Conservation (phyloP, 192 early-diverging fungal genomes). For the Gigaspora rosea region DNA sequence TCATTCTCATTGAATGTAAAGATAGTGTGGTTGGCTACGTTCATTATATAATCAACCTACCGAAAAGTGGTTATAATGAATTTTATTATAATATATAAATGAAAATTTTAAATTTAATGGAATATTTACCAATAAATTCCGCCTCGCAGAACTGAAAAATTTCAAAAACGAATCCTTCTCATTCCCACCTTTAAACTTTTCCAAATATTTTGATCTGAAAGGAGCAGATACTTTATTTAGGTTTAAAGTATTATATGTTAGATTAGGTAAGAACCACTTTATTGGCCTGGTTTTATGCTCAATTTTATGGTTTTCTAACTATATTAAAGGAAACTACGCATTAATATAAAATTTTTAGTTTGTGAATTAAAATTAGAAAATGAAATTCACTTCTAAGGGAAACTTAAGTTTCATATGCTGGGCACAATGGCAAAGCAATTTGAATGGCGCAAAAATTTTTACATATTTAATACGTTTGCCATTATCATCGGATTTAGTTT, state of each 20-base stretch:
- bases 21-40: too few species aligned
- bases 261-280: too few species aligned
- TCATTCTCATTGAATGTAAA: too few species aligned
- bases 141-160: conserved; percentile 35
- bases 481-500: conserved; percentile 18
- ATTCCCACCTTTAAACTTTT: conserved; percentile 36
- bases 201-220: conserved; percentile 42
- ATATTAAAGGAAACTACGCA: too few species aligned
- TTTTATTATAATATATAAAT: not conserved
- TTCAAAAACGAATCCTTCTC: conserved; percentile 37
- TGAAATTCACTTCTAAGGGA: conserved; percentile 37
- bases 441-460: conserved; percentile 46
- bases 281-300: too few species aligned
- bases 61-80: not conserved
- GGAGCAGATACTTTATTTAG: conserved; percentile 8
- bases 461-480: conserved; percentile 43
- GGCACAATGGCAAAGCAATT: conserved; percentile 42
- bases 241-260: too few species aligned
- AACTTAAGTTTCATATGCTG: conserved; percentile 41
- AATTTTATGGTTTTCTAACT: too few species aligned
- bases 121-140: conserved; percentile 40
- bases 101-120: not conserved
- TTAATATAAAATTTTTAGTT: conserved; percentile 29
- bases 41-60: not conserved
- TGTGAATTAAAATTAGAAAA: not conserved